Base-by-base conservation (phyloP, 768 basidiomycete genomes). In the Roridomyces roridus region DNA sequence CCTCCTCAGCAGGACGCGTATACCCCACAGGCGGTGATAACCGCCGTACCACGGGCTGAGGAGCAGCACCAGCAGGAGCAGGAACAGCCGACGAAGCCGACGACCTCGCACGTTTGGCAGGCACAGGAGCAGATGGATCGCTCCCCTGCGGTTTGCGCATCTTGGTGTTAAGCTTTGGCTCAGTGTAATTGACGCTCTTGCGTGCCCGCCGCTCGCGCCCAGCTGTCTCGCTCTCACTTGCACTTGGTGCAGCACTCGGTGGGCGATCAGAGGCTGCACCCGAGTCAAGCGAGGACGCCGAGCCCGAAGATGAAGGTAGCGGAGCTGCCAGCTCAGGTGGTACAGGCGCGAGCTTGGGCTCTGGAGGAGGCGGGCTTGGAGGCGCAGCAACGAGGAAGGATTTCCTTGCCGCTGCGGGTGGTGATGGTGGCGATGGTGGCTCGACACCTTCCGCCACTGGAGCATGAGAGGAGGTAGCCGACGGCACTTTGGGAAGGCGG, bases 131-230 rank as follows among this genome's bases (percentile, higher is more conserved):
- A 14, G 73, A 53, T 10, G 71, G 69, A 8, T 67, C 65, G 14
- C 77, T 74, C 25, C 80, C 74, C 17, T 91, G 89, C 10, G 92
- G 91, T 72, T 93, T 93, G 41, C 92, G 87, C 92, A 94, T 93
- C 84, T 94, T 94, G 42, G 91, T 94, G 70, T 94, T 93, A 21
- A 94, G 80, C 68, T 93, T 94, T 11, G 92, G 92, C 67, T 94
- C 92, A 0, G 92, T 78, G 62, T 94, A 94, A 69, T 94, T 94
- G 43, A 94, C 77, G 63, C 92, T 92, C 74, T 88, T 94, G 43
- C 92, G 80, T 18, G 79, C 69, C 46, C 88, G 74, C 67, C 74
- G 82, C 75, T 80, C 87, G 73, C 81, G 83, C 67, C 66, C 85
- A 70, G 65, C 78, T 62, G 50, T 65, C 68, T 29, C 55, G 29